These are phyloP conservation scores for Avena insularis DNA, from an alignment of 176 grass and related monocot species.

Conservation along the genomic window DNA sequence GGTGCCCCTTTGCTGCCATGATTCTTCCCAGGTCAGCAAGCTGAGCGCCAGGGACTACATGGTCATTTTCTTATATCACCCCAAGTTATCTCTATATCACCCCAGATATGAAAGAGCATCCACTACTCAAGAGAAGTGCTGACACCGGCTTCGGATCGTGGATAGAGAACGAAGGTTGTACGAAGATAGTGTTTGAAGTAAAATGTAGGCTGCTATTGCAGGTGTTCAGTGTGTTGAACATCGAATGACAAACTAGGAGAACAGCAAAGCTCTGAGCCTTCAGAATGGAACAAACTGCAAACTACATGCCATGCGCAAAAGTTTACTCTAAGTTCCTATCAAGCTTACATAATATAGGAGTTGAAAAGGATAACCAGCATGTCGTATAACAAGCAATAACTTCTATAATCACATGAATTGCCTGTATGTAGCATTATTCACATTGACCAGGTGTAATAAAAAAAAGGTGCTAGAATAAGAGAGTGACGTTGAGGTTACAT, in stretches of 20 bases:
- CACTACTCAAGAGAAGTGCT: background rate
- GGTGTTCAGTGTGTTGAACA: slow-evolving; percentile 3
- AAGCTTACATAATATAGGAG: slow-evolving; percentile 31
- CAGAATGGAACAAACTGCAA: background rate
- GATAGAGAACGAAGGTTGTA: background rate
- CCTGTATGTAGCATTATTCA: background rate
- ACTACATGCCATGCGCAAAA: background rate
- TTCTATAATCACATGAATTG: background rate
- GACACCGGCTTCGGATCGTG: background rate
- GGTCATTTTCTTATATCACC: background rate
- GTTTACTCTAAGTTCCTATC: background rate
- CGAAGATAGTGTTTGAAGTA: background rate
- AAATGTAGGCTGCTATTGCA: background rate
- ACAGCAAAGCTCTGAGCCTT: background rate
- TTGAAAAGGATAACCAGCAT: slow-evolving; percentile 1
- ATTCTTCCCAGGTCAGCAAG: background rate
- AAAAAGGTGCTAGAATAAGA: slow-evolving; percentile 7
- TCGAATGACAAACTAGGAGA: slow-evolving; percentile 8
- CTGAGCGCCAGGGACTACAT: background rate
- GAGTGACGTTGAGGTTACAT: background rate
- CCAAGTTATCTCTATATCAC: background rate
- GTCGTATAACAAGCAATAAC: background rate
- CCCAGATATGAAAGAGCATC: background rate
- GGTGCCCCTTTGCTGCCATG: background rate
- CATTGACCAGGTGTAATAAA: background rate